These are phyloP conservation scores for Diversispora epigaea DNA, from an alignment of 192 early-diverging fungal genomes.

Conservation along the genomic window DNA sequence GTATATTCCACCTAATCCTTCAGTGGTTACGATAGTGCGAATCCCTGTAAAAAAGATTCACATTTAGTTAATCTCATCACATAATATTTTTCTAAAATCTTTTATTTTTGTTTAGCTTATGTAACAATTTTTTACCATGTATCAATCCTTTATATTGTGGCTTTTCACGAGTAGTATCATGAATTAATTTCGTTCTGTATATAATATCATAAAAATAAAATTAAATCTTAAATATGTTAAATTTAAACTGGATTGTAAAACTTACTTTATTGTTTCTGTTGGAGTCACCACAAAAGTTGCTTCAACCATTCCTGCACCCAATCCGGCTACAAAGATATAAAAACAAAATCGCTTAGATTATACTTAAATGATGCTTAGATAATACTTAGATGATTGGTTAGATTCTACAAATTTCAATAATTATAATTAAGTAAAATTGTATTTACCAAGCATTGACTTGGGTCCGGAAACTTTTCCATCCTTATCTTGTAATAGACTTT, in stretches of 20 bases:
- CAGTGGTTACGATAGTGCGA: slow-evolving; percentile 59
- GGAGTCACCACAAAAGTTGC: slow-evolving; percentile 87
- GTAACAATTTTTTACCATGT: slow-evolving; percentile 55
- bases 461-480: slow-evolving; percentile 69
- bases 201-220: neutral
- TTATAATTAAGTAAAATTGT: too few species aligned
- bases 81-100: too few species aligned
- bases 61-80: neutral
- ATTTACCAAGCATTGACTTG: slow-evolving; percentile 59
- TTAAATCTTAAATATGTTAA: too few species aligned
- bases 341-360: too few species aligned
- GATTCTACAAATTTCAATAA: too few species aligned
- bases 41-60: slow-evolving; percentile 36
- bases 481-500: slow-evolving; percentile 64
- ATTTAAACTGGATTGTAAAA: neutral
- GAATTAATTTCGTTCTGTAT: slow-evolving; percentile 86
- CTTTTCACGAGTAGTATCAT: slow-evolving; percentile 73
- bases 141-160: slow-evolving; percentile 79
- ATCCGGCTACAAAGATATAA: slow-evolving; percentile 54
- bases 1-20: slow-evolving; percentile 83
- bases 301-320: slow-evolving; percentile 88
- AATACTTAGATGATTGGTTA: too few species aligned
- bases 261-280: slow-evolving; percentile 91
- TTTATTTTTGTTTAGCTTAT: too few species aligned
- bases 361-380: too few species aligned